Evolutionary conservation across 768 basidiomycete genomes (phyloP).

Genomic region (Tylopilus felleus): DNA sequence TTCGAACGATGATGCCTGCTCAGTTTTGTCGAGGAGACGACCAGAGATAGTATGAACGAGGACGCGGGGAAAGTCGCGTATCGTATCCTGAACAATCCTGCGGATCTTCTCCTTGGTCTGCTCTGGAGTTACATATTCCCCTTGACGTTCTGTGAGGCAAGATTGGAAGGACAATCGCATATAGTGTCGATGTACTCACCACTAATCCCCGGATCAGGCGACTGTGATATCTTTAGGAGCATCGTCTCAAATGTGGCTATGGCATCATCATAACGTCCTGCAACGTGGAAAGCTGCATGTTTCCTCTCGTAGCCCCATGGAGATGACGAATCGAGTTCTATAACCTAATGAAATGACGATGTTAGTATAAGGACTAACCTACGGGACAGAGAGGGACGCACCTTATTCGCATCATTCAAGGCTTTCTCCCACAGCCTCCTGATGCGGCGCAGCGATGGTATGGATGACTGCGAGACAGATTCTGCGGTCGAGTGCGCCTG

Average conservation of each 20-base stretch:
- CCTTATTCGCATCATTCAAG: background rate
- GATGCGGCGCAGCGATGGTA: background rate
- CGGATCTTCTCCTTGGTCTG: background rate
- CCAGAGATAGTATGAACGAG: background rate
- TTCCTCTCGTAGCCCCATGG: background rate
- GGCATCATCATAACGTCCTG: background rate
- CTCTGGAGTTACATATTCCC: background rate
- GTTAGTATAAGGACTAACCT: background rate
- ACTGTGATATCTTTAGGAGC: background rate
- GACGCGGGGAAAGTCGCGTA: background rate
- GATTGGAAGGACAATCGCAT: too few relatives aligned
- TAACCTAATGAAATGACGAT: background rate
- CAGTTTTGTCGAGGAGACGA: background rate
- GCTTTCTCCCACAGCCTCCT: background rate
- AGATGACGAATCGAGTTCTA: background rate
- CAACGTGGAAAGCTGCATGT: background rate
- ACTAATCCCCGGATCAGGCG: background rate
- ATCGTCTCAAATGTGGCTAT: background rate
- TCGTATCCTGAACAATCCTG: background rate
- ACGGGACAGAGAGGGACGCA: background rate
- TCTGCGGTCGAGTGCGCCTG: background rate
- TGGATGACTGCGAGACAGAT: background rate
- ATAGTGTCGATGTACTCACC: background rate
- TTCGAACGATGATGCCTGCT: conserved; percentile 8
- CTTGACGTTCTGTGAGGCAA: background rate